phyloP scores from a whole-genome alignment of 208 protist genomes.

The Trypanosoma avium region DNA sequence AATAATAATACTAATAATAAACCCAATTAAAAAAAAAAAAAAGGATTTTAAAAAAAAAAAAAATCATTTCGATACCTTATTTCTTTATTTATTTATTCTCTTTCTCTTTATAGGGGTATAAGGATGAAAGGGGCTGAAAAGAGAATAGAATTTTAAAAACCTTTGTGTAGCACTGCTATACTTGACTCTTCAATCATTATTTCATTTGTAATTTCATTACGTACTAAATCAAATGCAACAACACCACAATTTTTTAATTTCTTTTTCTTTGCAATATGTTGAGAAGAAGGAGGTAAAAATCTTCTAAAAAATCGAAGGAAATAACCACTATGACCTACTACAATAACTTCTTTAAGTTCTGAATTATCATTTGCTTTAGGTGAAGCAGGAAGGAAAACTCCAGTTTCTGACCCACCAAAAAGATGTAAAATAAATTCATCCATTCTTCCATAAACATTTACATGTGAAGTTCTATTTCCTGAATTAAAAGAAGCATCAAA shows the following conservation, averaged over 20 bases:
- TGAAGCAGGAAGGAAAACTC: slow-evolving; percentile 28
- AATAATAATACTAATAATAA: no score
- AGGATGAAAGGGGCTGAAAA: no score
- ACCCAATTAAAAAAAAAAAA: no score
- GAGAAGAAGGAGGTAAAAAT: slow-evolving; percentile 73
- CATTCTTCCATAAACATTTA: slow-evolving; percentile 81
- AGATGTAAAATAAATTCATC: slow-evolving; percentile 77
- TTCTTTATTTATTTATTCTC: background rate
- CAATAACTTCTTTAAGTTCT: slow-evolving; percentile 83
- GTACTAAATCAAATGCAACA: slow-evolving; percentile 75
- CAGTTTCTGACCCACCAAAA: slow-evolving; percentile 41
- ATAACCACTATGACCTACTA: slow-evolving; percentile 90
- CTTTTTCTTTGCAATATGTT: slow-evolving; percentile 67
- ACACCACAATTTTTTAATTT: slow-evolving; percentile 92
- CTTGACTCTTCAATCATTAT: slow-evolving; percentile 70
- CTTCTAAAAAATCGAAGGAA: slow-evolving; percentile 88
- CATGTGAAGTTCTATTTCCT: slow-evolving; percentile 65
- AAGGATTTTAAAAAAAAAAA: no score
- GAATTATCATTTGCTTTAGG: slow-evolving; percentile 37
- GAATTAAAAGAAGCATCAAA: slow-evolving; percentile 78
- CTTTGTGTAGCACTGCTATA: slow-evolving; percentile 74
- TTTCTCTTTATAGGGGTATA: no score
- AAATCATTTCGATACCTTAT: no score
- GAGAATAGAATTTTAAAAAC: no score
- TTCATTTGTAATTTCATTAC: slow-evolving; percentile 60